Conservation (phyloP, 2,329 filamentous ascomycete species). For the Aureobasidium sp. region DNA sequence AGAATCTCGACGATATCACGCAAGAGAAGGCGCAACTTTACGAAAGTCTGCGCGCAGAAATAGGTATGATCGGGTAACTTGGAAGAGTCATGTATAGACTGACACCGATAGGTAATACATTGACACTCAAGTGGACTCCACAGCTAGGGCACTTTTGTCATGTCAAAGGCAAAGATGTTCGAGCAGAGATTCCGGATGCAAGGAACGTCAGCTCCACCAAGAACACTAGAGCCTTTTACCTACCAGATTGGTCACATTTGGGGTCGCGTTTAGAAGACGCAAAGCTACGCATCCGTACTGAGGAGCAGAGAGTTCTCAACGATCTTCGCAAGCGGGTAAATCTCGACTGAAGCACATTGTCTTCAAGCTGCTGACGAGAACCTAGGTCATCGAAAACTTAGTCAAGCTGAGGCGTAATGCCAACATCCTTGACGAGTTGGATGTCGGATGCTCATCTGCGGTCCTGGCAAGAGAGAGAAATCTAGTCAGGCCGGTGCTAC, state of each 20-base stretch:
- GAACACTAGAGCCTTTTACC: conserved; percentile 76
- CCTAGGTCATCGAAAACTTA: conserved; percentile 63
- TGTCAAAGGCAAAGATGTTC: conserved; percentile 71
- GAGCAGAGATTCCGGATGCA: conserved; percentile 38
- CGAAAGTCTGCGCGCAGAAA: conserved; percentile 52
- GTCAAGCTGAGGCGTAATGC: conserved; percentile 85
- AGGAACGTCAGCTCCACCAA: conserved; percentile 69
- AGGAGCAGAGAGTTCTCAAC: conserved; percentile 76
- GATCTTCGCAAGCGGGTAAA: conserved; percentile 60
- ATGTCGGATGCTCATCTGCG: conserved; percentile 82
- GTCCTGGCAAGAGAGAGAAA: conserved; percentile 66
- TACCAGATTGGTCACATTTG: conserved; percentile 75
- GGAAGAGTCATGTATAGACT: not conserved
- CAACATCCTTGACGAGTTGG: conserved; percentile 84
- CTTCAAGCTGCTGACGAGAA: not conserved
- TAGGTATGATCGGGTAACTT: conserved; percentile 33
- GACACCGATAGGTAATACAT: conserved; percentile 34
- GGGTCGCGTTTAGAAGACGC: conserved; percentile 73
- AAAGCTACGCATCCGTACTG: conserved; percentile 68
- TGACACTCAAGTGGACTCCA: conserved; percentile 80
- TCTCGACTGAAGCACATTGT: not conserved
- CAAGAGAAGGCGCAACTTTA: conserved; percentile 56
- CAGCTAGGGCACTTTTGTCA: conserved; percentile 86
- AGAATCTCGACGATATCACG: conserved; percentile 54
- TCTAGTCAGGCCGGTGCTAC: conserved; percentile 67